Base-by-base conservation (phyloP, 257 asterid species). In the Penstemon newberryi region DNA sequence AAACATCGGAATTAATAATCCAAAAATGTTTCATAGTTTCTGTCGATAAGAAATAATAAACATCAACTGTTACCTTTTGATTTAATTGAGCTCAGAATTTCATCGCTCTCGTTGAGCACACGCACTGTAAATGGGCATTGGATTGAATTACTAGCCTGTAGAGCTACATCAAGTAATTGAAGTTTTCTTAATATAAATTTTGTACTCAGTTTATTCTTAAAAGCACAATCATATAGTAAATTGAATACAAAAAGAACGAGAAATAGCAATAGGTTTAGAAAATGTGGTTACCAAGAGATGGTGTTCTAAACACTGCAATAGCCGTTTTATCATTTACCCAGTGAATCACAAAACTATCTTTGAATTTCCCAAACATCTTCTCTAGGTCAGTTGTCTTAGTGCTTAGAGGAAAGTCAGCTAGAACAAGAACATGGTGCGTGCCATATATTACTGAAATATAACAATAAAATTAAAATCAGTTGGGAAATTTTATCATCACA, bases 251-350 rank as follows among this genome's bases (percentile, higher is more conserved):
- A 15, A 69, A 61, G 13, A 70, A 39, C 5, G 19, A 63, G 64
- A 69, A 56, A 8, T 40, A 25, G 33, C 33, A 59, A 8, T 39
- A 51, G 42, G 61, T 36, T 51, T 46, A 33, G 51, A 1, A 65
- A 57, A 50, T 33, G 49, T 9, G 67, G 55, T 78, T 86, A 93
- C 99, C 99, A 45, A 55, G 49, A 53, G 93, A 69, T 71, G 99
- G 96, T 55, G 96, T 84, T 72, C 80, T 82, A 75, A 91, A 94
- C 55, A 94, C 96, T 55, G 91, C 99, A 75, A 94, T 93, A 51
- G 99, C 85, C 44, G 77, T 79, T 6, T 88, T 85, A 71, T 87
- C 99, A 71, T 86, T 91, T 77, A 91, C 86, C 99, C 99, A 94
- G 46, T 95, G 93, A 74, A 94, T 89, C 67, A 73, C 89, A 60